Percentiles rank a stretch among this genome's conserved stretches.
These are phyloP conservation scores for Limonomyces culmigenus DNA, from an alignment of 1,284 basidiomycete species.

Conservation along the genomic window DNA sequence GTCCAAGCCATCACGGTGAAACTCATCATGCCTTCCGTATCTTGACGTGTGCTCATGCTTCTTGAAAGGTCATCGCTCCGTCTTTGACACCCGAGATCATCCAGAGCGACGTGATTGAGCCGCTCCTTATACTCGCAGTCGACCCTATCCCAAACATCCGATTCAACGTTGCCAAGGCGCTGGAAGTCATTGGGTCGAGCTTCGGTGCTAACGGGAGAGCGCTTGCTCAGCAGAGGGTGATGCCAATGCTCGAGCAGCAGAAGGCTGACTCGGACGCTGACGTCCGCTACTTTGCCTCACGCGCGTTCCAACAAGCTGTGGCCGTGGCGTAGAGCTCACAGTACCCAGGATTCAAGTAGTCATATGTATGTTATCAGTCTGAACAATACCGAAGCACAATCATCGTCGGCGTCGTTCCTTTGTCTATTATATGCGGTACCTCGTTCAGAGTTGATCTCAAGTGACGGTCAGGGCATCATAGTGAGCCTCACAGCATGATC, in stretches of 20 bases:
- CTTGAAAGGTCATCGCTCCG: constrained; percentile 75
- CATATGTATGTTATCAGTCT: too few species aligned
- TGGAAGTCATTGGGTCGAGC: constrained; percentile 72
- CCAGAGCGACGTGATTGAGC: constrained; percentile 72
- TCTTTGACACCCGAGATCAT: constrained; percentile 83
- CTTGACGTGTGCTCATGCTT: constrained; percentile 6
- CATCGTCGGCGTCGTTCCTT: neutral
- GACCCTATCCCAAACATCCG: constrained; percentile 99
- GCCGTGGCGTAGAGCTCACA: constrained; percentile 9
- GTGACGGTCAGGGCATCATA: too few species aligned
- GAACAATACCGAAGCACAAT: constrained; percentile 1
- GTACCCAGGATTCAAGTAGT: too few species aligned
- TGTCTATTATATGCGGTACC: neutral
- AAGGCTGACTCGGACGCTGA: constrained; percentile 90
- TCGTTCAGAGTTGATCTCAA: neutral
- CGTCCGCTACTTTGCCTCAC: constrained; percentile 74
- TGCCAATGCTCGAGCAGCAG: constrained; percentile 76
- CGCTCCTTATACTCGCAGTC: constrained; percentile 69
- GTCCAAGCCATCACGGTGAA: constrained; percentile 94
- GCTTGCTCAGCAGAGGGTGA: constrained; percentile 57
- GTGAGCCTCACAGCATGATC: too few species aligned
- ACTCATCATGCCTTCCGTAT: constrained; percentile 6
- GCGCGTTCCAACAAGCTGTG: constrained; percentile 46
- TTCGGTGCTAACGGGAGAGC: constrained; percentile 65
- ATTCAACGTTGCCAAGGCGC: constrained; percentile 94